Base-by-base conservation (phyloP, 768 basidiomycete species). In the Lactarius vividus region DNA sequence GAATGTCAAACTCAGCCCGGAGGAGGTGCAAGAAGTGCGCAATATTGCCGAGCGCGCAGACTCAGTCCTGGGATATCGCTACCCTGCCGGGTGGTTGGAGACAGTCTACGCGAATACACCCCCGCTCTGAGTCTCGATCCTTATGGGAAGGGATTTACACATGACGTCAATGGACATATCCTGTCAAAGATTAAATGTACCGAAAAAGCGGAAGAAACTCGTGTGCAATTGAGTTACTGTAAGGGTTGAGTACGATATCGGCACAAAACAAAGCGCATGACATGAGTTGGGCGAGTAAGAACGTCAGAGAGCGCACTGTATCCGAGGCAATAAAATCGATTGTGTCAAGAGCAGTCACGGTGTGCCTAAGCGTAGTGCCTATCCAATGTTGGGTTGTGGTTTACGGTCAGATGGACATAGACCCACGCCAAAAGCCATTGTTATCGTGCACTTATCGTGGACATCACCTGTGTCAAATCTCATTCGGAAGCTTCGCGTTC, bases 1-100 rank as follows among this genome's bases (percentile, higher is more conserved):
- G 58, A n/a, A 67, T 8, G 35, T 69, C n/a, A 54, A 54, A 54
- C 68, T 69, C 40, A 56, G 44, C 20, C 57, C 62, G 2, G 62
- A 63, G 46, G 65, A 59, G 9, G 55, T 67, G 37, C 39, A 42
- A 59, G 59, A 69, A 59, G 44, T 67, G 4, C 60, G 66, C 44
- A 33, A 53, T 11, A 62, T 69, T 49, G 53, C 66, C 1, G 40
- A 44, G 49, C 40, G 57, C 29, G 68, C 68, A n/a, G 68, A 67
- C 37, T 59, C 66, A 35, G 61, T 46, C 26, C 28, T 63, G 42
- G 61, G 68, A 28, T 61, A 69, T 11, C 59, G 68, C 0, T 65
- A 65, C 56, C 67, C 64, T 16, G 10, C 64, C 1, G 55, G 29
- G 11, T 46, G 52, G 53, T 4, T 40, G 29, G 63, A 65, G 13